Base-by-base conservation (phyloP, 768 basidiomycete species). In the Boletus sensibilis region DNA sequence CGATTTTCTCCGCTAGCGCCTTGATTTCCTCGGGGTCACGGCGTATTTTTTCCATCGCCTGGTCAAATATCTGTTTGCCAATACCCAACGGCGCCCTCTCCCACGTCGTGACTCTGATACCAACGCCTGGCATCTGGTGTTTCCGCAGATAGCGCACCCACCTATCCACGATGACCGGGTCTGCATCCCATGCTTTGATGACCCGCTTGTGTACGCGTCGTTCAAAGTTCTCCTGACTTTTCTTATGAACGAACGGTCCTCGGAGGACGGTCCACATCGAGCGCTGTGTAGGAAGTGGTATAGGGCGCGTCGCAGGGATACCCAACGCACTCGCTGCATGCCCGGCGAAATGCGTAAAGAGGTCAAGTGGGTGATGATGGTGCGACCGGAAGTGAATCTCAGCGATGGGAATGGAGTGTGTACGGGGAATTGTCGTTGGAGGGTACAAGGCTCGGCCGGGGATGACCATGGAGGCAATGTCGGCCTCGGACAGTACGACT, bases 211-310 rank as follows among this genome's bases (percentile, higher is more conserved):
- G 90, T 51, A 87, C 86, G 64, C 78, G 82, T 27, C 92, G 78
- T 70, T 94, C 88, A 70, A 96, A 98, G 74, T 98, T 98, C 77
- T 98, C 94, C 73, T 98, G 94, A 18, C 82, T 77, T 74, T 96
- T 97, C 68, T 98, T 98, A 72, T 95, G 88, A 6, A 83, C 86
- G 68, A 98, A 98, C 11, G 96, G 95, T 4, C 84, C 82, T 35
- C 87, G 83, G 10, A 81, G 79, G 18, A 97, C 94, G 0, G 96
- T 97, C 86, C 91, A 92, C 11, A 97, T 75, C 5, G 81, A 78
- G 43, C 90, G 87, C 60, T 86, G 78, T 3, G 82, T 91, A 0
- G 93, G 94, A 0, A 96, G 82, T 5, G 75, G 73, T 14, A 79
- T 78, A 12, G 85, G 78, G 18, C 79, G 77, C 3, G 91, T 87